Evolutionary conservation across 768 basidiomycete species (phyloP), one percentile per base, ranked within the genome.

Genomic region (Stropharia rugosoannulata): DNA sequence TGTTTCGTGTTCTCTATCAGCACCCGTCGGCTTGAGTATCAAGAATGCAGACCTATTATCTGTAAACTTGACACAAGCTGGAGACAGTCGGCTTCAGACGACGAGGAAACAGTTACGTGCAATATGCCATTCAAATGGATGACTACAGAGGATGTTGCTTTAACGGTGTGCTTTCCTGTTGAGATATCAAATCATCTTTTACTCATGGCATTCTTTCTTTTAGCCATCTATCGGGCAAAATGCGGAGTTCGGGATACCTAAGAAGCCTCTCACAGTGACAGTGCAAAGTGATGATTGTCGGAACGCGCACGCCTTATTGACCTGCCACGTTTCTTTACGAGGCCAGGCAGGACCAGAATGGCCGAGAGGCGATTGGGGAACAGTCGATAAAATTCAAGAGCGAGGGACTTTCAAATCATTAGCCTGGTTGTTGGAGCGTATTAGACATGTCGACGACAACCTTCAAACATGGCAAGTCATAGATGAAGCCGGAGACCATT

Each of bases 311-410:
- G 92, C 93, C 0, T 73, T 98, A 4, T 78, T 98, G 18, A 81
- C 86, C 43, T 94, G 92, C 65, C 78, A 72, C 1, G 88, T 94
- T 39, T 84, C 88, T 37, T 80, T 96, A 49, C 76, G 76, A 12
- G 79, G 81, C 11, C 81, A 90, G 64, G 87, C 86, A 12, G 87
- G 87, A 27, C 65, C 81, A 1, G 88, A 93, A 63, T 98, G 95
- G 95, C 83, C 89, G 5, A 76, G 75, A 29, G 84, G 80, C 11
- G 58, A 64, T 5, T 97, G 92, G 93, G 74, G 71, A 40, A 89
- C 93, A 62, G 84, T 98, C 42, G 93, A 96, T 68, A 88, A 90
- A 61, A 76, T 93, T 8, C 88, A 95, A 62, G 92, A 96, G 65
- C 86, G 94, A 3, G 75, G 81, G 10, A 87, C 85, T 1, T 96